Conservation (phyloP, 768 basidiomycete genomes). For the Gloeostereum incarnatum region DNA sequence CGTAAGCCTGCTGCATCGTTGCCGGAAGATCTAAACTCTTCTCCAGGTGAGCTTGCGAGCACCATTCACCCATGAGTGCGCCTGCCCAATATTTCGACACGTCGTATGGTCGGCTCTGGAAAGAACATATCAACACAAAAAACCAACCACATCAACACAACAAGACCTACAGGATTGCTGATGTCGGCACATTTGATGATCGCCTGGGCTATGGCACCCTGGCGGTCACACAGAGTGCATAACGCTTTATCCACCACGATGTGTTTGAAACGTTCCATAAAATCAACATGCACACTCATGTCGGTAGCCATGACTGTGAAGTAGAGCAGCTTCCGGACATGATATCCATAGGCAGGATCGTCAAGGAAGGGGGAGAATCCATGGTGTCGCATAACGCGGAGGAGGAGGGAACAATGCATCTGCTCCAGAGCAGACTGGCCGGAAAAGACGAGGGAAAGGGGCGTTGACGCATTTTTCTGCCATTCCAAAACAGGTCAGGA, state of each 20-base stretch:
- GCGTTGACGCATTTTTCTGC: constrained; percentile 93
- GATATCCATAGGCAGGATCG: constrained; percentile 30
- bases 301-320: constrained; percentile 88
- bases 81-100: constrained; percentile 91
- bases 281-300: constrained; percentile 84
- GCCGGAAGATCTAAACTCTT: constrained; percentile 62
- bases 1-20: constrained; percentile 43
- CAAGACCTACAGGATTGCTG: constrained; percentile 81
- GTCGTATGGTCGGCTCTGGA: constrained; percentile 82
- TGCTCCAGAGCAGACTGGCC: constrained; percentile 87
- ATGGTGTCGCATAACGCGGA: constrained; percentile 73
- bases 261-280: constrained; percentile 50
- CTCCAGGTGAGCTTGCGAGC: constrained; percentile 82
- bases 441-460: constrained; percentile 81
- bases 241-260: not conserved
- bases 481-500: constrained; percentile 6
- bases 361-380: constrained; percentile 66
- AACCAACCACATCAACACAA: not conserved
- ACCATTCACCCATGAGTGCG: constrained; percentile 87
- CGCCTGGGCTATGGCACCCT: constrained; percentile 79
- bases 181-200: constrained; percentile 98
- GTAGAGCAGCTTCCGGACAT: constrained; percentile 68
- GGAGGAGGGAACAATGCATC: constrained; percentile 80
- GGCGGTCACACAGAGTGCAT: constrained; percentile 28
- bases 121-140: constrained; percentile 1